Base-by-base conservation (phyloP, 2,329 filamentous ascomycete genomes). In the Phymatotrichopsis omnivora region DNA sequence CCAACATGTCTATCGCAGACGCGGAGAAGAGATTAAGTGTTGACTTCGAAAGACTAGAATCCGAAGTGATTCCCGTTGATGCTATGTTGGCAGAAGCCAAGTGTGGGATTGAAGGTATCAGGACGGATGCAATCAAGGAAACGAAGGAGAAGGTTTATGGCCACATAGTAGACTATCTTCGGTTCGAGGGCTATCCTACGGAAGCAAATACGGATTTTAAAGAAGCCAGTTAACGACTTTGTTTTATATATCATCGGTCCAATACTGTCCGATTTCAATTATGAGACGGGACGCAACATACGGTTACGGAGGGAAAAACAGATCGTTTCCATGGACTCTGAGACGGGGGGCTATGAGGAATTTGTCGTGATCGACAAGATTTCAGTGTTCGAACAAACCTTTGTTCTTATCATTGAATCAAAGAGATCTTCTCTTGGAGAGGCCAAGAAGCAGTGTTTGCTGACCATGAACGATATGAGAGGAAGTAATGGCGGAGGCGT, bases 11-110 rank as follows among this genome's bases (percentile, higher is more conserved):
- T 11, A 11, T 24, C 12, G 34, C 19, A n/a, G 35, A 25, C 35
- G 35, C 35, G 28, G 16, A 38, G 35, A 20, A 25, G 35, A 38
- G 35, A 38, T 25, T 38, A n/a, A 24, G 35, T 4, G 24, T 38
- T 38, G 22, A 25, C 10, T 20, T 38, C 24, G 35, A 38, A 38
- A 16, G 11, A 20, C 20, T 38, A 20, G 16, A 25, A 3, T 5
- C 6, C 22, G 14, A 38, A 12, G n/a, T 24, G 35, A 38, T 38
- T 22, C 12, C 22, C 35, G 20, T n/a, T n/a, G n/a, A n/a, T n/a
- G n/a, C n/a, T n/a, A n/a, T n/a, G n/a, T n/a, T n/a, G n/a, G n/a
- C n/a, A n/a, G n/a, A n/a, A n/a, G n/a, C n/a, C n/a, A n/a, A n/a
- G n/a, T n/a, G n/a, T n/a, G n/a, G n/a, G n/a, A 24, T 38, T 38